Conservation (phyloP, 1,284 basidiomycete genomes). For the Mycena citricolor region DNA sequence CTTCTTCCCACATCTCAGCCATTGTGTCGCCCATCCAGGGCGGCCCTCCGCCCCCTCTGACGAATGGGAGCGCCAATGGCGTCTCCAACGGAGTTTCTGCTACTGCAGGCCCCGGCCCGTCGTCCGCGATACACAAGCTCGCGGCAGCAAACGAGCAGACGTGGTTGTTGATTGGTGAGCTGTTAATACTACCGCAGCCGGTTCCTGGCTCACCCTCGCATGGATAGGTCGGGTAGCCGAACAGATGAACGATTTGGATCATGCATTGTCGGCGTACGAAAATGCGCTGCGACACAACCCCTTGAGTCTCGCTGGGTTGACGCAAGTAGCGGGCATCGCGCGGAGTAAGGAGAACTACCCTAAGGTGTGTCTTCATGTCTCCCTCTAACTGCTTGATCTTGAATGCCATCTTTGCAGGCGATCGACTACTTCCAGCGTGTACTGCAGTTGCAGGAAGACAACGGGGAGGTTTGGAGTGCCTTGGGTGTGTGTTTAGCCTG, state of each 20-base stretch:
- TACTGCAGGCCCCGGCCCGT: constrained; percentile 29
- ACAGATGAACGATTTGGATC: constrained; percentile 87
- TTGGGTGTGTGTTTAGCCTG: constrained; percentile 57
- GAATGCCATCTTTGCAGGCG: constrained; percentile 51
- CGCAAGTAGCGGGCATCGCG: constrained; percentile 88
- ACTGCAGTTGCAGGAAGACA: constrained; percentile 84
- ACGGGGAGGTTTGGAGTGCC: constrained; percentile 94
- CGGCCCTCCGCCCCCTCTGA: constrained; percentile 41
- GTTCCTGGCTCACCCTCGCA: constrained; percentile 22
- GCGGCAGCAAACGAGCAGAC: constrained; percentile 87
- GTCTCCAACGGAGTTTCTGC: constrained; percentile 31
- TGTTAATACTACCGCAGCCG: not conserved
- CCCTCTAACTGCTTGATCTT: constrained; percentile 30
- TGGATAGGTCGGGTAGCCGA: constrained; percentile 82
- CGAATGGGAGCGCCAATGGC: no score
- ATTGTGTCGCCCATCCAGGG: constrained; percentile 50
- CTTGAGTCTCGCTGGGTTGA: constrained; percentile 82
- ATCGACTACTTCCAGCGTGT: constrained; percentile 95
- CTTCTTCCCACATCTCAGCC: constrained; percentile 32
- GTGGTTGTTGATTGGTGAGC: constrained; percentile 86
- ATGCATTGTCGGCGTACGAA: constrained; percentile 88
- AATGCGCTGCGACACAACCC: constrained; percentile 91
- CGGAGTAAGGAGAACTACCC: constrained; percentile 87
- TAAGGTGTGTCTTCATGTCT: constrained; percentile 55
- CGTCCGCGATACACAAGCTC: constrained; percentile 68